Evolutionary conservation across 306 rosid genomes (phyloP), one percentile per base, ranked within the genome.

Genomic region (Argentina anserina): DNA sequence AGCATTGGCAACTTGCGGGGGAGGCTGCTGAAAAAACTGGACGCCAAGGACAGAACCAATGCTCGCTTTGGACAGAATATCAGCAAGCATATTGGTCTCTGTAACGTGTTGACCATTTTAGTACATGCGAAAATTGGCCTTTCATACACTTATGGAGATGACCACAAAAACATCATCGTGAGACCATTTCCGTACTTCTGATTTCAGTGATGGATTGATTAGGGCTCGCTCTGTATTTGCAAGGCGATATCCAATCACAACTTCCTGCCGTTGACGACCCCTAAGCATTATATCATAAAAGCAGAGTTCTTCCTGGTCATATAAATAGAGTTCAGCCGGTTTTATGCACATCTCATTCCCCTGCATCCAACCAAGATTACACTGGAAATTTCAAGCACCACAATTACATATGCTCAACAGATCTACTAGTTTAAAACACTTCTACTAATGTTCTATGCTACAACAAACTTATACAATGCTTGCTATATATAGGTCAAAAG

Each of bases 331-430:
- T 29, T 94, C 98, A 9, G 97, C 96, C 29, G 97, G 91, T 82
- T 87, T 91, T 52, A 91, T 94, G 76, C 94, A 89, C 94, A 89
- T 86, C 83, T 94, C 98, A 46, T 79, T 94, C 56, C 98, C 97
- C 98, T 94, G 92, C 81, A 83, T 73, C 31, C 65, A 40, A 17
- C 36, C 50, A n/a, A n/a, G n/a, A n/a, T n/a, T n/a, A n/a, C 6
- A 45, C n/a, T n/a, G 15, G n/a, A 45, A 45, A 45, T 15, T 45
- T 43, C 49, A 45, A 45, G n/a, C 15, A 5, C 4, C 18, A 56
- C 34, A 56, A 10, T 10, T 56, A 37, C 9, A 37, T 37, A 56
- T 26, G 62, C 17, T 28, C 13, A 12, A 28, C 20, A 58, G 15
- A 58, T 36, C 63, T 58, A 58, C 8, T 9, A 14, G 13, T 17